Percentiles rank a stretch among this genome's conserved stretches.
These are phyloP conservation scores for Ophiostoma sp. DNA, from an alignment of 2,329 filamentous ascomycete species.

Conservation along the genomic window DNA sequence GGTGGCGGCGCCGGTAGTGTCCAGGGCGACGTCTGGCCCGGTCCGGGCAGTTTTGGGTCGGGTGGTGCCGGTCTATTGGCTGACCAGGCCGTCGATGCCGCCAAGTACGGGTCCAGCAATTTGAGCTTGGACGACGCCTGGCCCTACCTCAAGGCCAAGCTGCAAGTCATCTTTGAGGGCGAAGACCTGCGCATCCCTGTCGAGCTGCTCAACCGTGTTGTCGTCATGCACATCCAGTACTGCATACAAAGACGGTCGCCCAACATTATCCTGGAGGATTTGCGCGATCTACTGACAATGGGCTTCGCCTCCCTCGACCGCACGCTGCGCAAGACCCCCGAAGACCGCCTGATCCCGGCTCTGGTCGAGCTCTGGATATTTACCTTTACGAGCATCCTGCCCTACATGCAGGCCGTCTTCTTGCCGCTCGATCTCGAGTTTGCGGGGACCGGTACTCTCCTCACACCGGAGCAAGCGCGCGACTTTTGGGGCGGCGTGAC, in stretches of 20 bases:
- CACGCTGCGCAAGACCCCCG: constrained; percentile 73
- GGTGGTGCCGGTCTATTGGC: constrained; percentile 49
- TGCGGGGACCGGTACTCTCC: constrained; percentile 75
- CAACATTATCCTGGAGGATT: constrained; percentile 70
- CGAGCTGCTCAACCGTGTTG: constrained; percentile 79
- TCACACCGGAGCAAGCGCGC: constrained; percentile 74
- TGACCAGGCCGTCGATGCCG: constrained; percentile 53
- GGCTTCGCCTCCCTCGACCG: constrained; percentile 87
- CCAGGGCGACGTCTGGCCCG: constrained; percentile 48
- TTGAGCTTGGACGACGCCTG: constrained; percentile 78
- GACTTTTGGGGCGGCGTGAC: constrained; percentile 83
- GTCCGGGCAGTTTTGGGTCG: constrained; percentile 51
- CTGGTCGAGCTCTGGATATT: constrained; percentile 93
- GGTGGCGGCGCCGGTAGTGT: constrained; percentile 28
- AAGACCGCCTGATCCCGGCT: constrained; percentile 85
- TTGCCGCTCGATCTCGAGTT: constrained; percentile 92
- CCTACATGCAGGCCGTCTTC: constrained; percentile 94
- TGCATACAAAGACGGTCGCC: constrained; percentile 74
- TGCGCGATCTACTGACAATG: constrained; percentile 72
- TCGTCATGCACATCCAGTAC: constrained; percentile 75
- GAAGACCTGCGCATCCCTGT: constrained; percentile 78
- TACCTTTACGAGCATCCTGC: constrained; percentile 85
- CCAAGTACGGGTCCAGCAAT: constrained; percentile 65
- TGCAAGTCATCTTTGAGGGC: constrained; percentile 77
- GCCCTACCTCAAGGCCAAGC: constrained; percentile 74